Evolutionary conservation across 2,329 filamentous ascomycete species (phyloP), one percentile per base, ranked within the genome.

Genomic region (Arthroderma uncinatum): DNA sequence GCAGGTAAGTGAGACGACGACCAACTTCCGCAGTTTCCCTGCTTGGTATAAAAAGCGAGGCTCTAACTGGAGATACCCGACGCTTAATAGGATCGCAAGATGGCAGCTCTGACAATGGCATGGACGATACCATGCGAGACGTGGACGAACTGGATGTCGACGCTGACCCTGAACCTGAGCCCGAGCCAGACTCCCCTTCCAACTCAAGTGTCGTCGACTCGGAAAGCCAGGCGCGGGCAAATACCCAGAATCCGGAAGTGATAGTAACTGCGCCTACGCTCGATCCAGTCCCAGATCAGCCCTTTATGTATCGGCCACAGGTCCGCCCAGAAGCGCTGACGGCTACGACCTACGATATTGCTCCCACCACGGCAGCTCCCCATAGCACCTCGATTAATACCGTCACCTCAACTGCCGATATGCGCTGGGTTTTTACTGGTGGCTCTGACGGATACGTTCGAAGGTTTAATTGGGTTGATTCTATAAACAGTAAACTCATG

Each of bases 351-450:
- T 98, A 97, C 75, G 93, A 98, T 69, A 95, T 98, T 59, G 86
- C 95, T 0, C 93, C 93, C 1, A 97, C 93, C 21, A 97, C 97
- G 74, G 93, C 93, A 1, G 93, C 93, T 2, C 93, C 93, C 0
- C 91, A 96, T 70, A 87, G 89, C 61, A 98, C 93, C 2, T 96
- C 90, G 55, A 89, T 98, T 72, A 98, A 98, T 68, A 86, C 90
- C 8, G 82, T 98, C 58, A 84, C 90, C 23, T 85, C 93, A 33
- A 98, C 93, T 0, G 91, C 90, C 1, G 93, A 98, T 70, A 85
- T 96, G 78, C 82, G 90, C 57, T 97, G 90, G 81, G 92, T 95
- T 70, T 91, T 97, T 69, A 95, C 86, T 9, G 93, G 93, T 37
- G 93, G 93, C 0, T 86, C 87, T 0, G 93, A 98, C 73, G 92